Base-by-base conservation (phyloP, 352 stramenopile species). In the Globisporangium paddicum region DNA sequence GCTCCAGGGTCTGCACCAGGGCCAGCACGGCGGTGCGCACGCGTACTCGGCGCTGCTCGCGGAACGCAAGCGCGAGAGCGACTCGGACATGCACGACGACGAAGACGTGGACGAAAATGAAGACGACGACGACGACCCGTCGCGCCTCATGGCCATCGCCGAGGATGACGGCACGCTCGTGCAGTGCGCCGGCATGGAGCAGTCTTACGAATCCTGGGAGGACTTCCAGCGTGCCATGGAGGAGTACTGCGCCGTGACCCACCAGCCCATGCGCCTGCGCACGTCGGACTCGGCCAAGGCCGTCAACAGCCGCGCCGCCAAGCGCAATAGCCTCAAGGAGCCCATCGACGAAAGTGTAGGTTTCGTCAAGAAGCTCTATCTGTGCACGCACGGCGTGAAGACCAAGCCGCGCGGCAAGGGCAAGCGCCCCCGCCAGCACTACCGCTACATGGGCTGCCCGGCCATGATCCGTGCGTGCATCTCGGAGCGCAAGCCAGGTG, bases 321-420 rank as follows among this genome's bases (percentile, higher is more conserved):
- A 90, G 66, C 74, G 83, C 32, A 93, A 93, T 67, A 93, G 83
- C 30, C 51, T 87, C 45, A 93, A 93, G 58, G 78, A 89, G 51
- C 83, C 83, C n/a, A 90, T 93, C 68, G 83, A 93, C 56, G 83
- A 93, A 60, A 90, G 77, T 54, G 71, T 93, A 21, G 83, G 83
- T 9, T 93, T 93, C 48, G 83, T 93, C 19, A 93, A 93, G 67
- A 93, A 93, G 46, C 70, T 93, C 3, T 93, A 93, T 38, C 66
- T 90, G 55, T 93, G 83, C 65, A 93, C 83, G 32, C 83, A 93
- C 34, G 83, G 83, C 40, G 83, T 93, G 25, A 93, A 93, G 64
- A 88, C 83, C 28, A 93, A 93, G 67, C 83, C 83, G 19, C 72
- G 83, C 32, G 83, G 83, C 44, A 93, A 93, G 58, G 83, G 83